Base-by-base conservation (phyloP, 106 monocot genomes). In the Cymbidium sinense region DNA sequence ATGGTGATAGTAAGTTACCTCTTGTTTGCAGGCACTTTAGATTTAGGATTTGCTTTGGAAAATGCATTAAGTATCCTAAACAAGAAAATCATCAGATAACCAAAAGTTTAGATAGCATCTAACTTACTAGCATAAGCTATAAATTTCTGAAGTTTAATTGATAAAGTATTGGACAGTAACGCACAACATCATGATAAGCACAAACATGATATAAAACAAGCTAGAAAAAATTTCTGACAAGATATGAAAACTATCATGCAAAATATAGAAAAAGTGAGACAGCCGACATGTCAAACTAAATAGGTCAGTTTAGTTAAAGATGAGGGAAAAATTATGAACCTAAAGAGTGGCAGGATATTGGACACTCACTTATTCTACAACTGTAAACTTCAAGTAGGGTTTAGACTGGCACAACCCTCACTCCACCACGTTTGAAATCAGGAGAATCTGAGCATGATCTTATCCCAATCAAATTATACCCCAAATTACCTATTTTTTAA, bases 51-150 rank as follows among this genome's bases (percentile, higher is more conserved):
- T 19, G 88, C 90, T 80, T 98, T 98, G 19, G 96, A 88, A 76
- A 88, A 98, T 73, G 96, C 96, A 87, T 80, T 90, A 69, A 94
- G 82, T 75, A 98, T 98, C 85, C 96, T 98, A 76, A 34, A 76
- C 21, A 87, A 67, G 21, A 27, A 39, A 39, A 18, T 17, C 34
- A 72, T 72, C 37, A 72, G 19, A 37, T 37, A 5, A 37, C 34
- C 37, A 72, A 72, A 18, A 47, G 7, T 5, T 20, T 54, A 54
- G 54, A 54, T 41, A 41, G 41, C 18, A 54, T n/a, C 54, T 20
- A 54, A 54, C 6, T 3, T 54, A 54, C 54, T n/a, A 54, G 1
- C n/a, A 54, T 21, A 4, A 54, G 54, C 18, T 54, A 20, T n/a
- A 54, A 54, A 54, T 25, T 28, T 61, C 61, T 25, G 61, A 62